Conservation (phyloP, 1,284 basidiomycete species). For the Irpex lacteus region DNA sequence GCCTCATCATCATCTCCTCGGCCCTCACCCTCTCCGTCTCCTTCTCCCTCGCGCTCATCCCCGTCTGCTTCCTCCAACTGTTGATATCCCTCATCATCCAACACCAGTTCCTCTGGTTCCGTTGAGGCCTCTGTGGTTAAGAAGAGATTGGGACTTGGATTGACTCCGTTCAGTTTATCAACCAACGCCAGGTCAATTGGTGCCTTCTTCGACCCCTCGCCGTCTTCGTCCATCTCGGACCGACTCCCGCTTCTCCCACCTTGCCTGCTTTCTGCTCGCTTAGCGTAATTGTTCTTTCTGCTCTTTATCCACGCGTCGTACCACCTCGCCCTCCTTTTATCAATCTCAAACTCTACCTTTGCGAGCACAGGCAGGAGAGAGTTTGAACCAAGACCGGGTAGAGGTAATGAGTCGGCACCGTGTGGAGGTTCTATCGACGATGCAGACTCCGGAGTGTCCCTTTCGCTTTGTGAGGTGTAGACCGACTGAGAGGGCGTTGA, state of each 20-base stretch:
- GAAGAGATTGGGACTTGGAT: slow-evolving; percentile 29
- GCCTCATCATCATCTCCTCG: slow-evolving; percentile 19
- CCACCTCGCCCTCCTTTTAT: slow-evolving; percentile 72
- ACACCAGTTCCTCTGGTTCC: slow-evolving; percentile 22
- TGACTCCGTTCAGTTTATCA: slow-evolving; percentile 42
- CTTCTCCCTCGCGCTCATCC: not conserved
- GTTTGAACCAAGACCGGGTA: slow-evolving; percentile 62
- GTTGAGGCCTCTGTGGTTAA: slow-evolving; percentile 19
- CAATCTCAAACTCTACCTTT: slow-evolving; percentile 87
- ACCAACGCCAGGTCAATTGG: slow-evolving; percentile 51
- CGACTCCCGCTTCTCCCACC: slow-evolving; percentile 24
- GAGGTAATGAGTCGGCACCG: slow-evolving; percentile 47
- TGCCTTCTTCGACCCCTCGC: slow-evolving; percentile 27
- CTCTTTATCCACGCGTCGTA: slow-evolving; percentile 76
- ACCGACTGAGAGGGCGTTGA: slow-evolving; percentile 51
- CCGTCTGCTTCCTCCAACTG: slow-evolving; percentile 27
- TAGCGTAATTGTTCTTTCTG: slow-evolving; percentile 53
- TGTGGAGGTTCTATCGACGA: slow-evolving; percentile 36
- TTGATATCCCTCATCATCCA: slow-evolving; percentile 29
- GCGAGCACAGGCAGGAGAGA: slow-evolving; percentile 78
- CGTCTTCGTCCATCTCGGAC: slow-evolving; percentile 18
- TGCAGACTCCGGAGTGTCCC: slow-evolving; percentile 56
- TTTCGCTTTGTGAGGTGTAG: slow-evolving; percentile 44
- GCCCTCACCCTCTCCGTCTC: slow-evolving; percentile 17
- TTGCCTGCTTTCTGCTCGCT: slow-evolving; percentile 45